Evolutionary conservation across 495 filamentous ascomycete species (phyloP).

Genomic region (Staphylotrichum tortipilum): DNA sequence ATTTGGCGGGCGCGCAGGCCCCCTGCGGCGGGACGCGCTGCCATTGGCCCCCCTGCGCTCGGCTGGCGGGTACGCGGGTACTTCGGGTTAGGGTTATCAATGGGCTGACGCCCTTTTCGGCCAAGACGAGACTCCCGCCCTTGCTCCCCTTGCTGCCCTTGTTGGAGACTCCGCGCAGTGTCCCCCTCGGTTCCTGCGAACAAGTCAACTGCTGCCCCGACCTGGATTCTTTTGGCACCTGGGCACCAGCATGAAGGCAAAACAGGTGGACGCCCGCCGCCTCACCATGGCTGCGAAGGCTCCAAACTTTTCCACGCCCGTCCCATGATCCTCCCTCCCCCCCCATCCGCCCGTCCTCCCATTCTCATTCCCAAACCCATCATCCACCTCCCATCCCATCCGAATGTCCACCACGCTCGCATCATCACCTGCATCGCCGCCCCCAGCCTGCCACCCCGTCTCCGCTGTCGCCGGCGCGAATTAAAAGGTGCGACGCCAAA

Average conservation of each 20-base stretch:
- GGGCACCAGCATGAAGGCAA: conserved; percentile 36
- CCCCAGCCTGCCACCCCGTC: conserved; percentile 9
- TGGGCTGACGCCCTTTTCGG: no score
- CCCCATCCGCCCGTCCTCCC: conserved; percentile 11
- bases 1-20: conserved; percentile 9
- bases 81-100: conserved; percentile 25
- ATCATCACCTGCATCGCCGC: conserved; percentile 20
- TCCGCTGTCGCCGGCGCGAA: conserved; percentile 25
- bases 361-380: conserved; percentile 14
- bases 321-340: conserved; percentile 14
- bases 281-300: conserved; percentile 27
- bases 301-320: conserved; percentile 26
- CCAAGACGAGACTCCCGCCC: conserved; percentile 24
- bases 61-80: conserved; percentile 14
- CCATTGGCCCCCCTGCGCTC: conserved; percentile 8
- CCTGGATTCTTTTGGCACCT: conserved; percentile 29
- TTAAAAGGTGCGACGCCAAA: conserved; percentile 31
- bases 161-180: conserved; percentile 20
- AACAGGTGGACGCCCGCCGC: conserved; percentile 31
- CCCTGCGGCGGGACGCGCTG: background rate
- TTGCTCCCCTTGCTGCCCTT: no score
- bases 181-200: conserved; percentile 28
- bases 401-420: conserved; percentile 19
- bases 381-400: conserved; percentile 15
- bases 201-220: conserved; percentile 29